Percentiles rank a stretch among this genome's conserved stretches.
Evolutionary conservation across 2,329 filamentous ascomycete species (phyloP).

Genomic region (Akanthomyces dipterigenus): DNA sequence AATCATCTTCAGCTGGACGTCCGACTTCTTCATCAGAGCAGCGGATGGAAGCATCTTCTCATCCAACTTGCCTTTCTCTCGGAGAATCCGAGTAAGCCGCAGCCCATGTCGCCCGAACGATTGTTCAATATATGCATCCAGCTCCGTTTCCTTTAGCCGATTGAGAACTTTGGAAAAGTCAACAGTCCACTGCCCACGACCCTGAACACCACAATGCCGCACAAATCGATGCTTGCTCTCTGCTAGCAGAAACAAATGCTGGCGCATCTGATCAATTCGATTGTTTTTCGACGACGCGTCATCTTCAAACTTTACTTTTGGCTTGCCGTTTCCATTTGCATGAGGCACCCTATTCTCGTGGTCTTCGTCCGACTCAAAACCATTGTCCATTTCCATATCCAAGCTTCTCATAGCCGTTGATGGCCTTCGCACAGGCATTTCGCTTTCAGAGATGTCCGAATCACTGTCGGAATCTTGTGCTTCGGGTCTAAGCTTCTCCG

Average conservation of each 20-base stretch:
- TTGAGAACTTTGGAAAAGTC: conserved; percentile 70
- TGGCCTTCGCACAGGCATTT: conserved; percentile 6
- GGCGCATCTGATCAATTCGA: conserved; percentile 55
- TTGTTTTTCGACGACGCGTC: conserved; percentile 32
- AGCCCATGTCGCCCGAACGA: conserved; percentile 70
- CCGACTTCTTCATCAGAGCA: conserved; percentile 76
- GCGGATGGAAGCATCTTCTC: conserved; percentile 80
- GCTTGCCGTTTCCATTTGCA: conserved; percentile 30
- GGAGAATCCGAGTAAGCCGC: conserved; percentile 77
- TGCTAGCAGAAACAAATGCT: conserved; percentile 66
- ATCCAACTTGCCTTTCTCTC: conserved; percentile 86
- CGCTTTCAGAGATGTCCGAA: conserved; percentile 22
- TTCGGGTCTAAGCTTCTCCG: conserved; percentile 41
- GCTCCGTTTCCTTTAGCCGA: conserved; percentile 65
- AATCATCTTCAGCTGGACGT: conserved; percentile 77
- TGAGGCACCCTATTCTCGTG: conserved; percentile 30
- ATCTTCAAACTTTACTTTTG: conserved; percentile 48
- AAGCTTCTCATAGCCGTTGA: neutral
- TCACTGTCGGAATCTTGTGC: conserved; percentile 20
- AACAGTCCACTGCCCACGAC: conserved; percentile 71
- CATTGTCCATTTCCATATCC: conserved; percentile 18
- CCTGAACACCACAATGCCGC: conserved; percentile 55
- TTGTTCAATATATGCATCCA: conserved; percentile 75
- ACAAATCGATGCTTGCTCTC: conserved; percentile 65
- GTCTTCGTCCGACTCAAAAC: conserved; percentile 26